Evolutionary conservation across 768 basidiomycete species (phyloP).

Genomic region (Amanita exitialis): DNA sequence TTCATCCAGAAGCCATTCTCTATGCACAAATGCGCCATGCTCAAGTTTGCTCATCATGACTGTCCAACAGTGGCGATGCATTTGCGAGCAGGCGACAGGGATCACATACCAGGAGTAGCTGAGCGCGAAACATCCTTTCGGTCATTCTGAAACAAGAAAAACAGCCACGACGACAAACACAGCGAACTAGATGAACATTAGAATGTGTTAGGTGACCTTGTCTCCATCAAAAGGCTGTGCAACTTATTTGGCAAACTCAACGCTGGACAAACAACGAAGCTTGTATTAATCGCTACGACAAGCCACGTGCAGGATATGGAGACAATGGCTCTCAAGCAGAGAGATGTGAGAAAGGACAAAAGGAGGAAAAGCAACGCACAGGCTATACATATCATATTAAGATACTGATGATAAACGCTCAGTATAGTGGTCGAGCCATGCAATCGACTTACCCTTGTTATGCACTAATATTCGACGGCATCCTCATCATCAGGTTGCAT

Average conservation of each 20-base stretch:
- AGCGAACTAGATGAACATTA: too few species aligned
- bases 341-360: conserved; percentile 7
- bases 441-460: conserved; percentile 10
- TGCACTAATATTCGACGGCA: conserved; percentile 65
- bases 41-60: too few species aligned
- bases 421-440: not conserved
- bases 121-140: not conserved
- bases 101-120: too few species aligned
- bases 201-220: too few species aligned
- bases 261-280: not conserved
- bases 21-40: too few species aligned
- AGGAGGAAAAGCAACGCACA: conserved; percentile 21
- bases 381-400: conserved; percentile 12
- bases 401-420: conserved; percentile 7
- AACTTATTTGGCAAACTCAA: not conserved
- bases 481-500: conserved; percentile 70
- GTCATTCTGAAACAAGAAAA: too few species aligned
- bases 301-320: not conserved
- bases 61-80: too few species aligned
- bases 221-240: not conserved
- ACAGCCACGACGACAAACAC: too few species aligned
- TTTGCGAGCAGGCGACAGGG: too few species aligned
- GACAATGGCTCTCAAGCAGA: conserved; percentile 1
- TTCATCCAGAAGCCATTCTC: too few species aligned
- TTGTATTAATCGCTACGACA: not conserved